Evolutionary conservation across 2,329 filamentous ascomycete genomes (phyloP).

Genomic region (Cercospora nicotianae): DNA sequence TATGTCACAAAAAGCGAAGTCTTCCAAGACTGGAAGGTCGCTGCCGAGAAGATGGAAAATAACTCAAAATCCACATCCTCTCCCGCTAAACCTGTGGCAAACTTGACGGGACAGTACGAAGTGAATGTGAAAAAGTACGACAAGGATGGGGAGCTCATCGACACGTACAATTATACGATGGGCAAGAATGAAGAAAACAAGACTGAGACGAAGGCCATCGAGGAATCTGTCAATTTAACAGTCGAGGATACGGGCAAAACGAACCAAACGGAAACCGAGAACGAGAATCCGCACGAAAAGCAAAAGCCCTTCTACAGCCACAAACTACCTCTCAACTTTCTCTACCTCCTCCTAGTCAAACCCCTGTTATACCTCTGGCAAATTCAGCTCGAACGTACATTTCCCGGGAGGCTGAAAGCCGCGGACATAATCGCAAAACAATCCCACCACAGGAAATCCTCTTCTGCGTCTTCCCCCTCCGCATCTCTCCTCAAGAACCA

Average conservation of each 20-base stretch:
- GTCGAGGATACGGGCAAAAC: not conserved
- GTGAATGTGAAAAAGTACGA: not conserved
- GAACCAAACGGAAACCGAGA: not conserved
- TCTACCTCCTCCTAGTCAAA: slow-evolving; percentile 9
- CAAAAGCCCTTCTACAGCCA: slow-evolving; percentile 14
- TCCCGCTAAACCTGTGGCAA: not conserved
- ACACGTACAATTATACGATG: not conserved
- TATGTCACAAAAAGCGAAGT: not conserved
- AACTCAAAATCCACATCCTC: not conserved
- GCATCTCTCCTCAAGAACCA: not conserved
- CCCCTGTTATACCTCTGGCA: slow-evolving; percentile 23
- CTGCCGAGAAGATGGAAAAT: not conserved
- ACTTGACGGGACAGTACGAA: not conserved
- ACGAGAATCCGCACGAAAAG: not conserved
- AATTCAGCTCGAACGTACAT: slow-evolving; percentile 24
- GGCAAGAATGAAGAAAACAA: not conserved
- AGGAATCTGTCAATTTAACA: not conserved
- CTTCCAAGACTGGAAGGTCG: not conserved
- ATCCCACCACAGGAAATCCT: not conserved
- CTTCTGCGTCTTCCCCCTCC: not conserved
- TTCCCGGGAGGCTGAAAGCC: slow-evolving; percentile 13
- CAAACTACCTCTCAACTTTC: slow-evolving; percentile 8
- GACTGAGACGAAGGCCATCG: not conserved
- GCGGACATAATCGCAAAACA: not conserved
- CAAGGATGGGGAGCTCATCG: not conserved